Evolutionary conservation across 441 rosid species (phyloP).

Genomic region (Omphalea diandra): DNA sequence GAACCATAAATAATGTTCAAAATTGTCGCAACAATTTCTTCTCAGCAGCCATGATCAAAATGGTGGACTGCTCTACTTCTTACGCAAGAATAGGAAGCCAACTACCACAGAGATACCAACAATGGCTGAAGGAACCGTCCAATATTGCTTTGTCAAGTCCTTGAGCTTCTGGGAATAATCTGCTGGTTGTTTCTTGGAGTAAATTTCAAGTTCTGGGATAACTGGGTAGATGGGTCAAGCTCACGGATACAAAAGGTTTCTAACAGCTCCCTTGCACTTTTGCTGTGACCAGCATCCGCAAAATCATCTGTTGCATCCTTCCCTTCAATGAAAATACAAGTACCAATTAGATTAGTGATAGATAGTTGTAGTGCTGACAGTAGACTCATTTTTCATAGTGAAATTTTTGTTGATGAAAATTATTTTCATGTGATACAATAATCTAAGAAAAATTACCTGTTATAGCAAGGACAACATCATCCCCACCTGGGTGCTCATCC

Average conservation of each 20-base stretch:
- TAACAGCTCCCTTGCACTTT: conserved; percentile 65
- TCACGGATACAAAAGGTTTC: conserved; percentile 69
- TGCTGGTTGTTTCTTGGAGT: conserved; percentile 37
- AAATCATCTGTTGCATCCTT: conserved; percentile 83
- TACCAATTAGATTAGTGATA: conserved; percentile 11
- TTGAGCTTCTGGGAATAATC: conserved; percentile 38
- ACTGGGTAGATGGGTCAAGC: conserved; percentile 49
- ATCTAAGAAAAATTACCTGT: conserved; percentile 45
- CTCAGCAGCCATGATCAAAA: conserved; percentile 10
- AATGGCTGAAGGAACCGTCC: conserved; percentile 63
- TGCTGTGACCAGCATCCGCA: conserved; percentile 88
- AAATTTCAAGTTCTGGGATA: conserved; percentile 68
- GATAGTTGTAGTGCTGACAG: neutral
- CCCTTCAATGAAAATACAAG: conserved; percentile 35
- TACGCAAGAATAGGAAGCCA: conserved; percentile 57
- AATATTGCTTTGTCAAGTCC: conserved; percentile 61
- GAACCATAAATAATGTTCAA: conserved; percentile 22
- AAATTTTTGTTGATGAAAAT: neutral
- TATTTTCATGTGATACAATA: neutral
- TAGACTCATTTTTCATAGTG: neutral
- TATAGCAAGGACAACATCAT: conserved; percentile 74
- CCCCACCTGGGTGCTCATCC: conserved; percentile 98
- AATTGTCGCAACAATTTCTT: conserved; percentile 14
- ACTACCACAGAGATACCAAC: conserved; percentile 59
- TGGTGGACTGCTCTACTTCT: conserved; percentile 40